These are phyloP conservation scores for Aspergillus wentii DNA, from an alignment of 495 filamentous ascomycete species.

Conservation along the genomic window DNA sequence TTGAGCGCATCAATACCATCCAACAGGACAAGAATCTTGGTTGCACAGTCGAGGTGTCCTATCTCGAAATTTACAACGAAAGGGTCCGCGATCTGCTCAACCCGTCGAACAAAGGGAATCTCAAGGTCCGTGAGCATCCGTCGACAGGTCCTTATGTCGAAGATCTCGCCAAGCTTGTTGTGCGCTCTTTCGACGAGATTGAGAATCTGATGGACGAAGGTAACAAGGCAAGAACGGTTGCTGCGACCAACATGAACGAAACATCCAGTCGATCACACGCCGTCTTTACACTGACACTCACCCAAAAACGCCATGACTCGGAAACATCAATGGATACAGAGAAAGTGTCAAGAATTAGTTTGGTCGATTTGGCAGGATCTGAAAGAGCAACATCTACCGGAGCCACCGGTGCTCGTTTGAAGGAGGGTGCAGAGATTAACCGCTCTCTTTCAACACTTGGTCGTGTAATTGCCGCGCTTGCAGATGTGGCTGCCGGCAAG, in stretches of 20 bases:
- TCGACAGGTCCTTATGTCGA: conserved; percentile 97
- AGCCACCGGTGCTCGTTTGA: conserved; percentile 90
- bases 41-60: conserved; percentile 96
- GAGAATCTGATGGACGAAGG: conserved; percentile 99
- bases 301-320: conserved; percentile 86
- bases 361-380: conserved; percentile 97
- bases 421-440: conserved; percentile 99
- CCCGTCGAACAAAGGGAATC: conserved; percentile 91
- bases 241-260: conserved; percentile 99
- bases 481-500: conserved; percentile 83
- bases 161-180: conserved; percentile 94
- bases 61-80: conserved; percentile 99
- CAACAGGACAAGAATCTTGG: conserved; percentile 74
- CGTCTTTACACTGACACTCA: conserved; percentile 94
- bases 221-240: conserved; percentile 96
- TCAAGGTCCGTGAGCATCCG: conserved; percentile 96
- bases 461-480: conserved; percentile 95
- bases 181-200: conserved; percentile 93
- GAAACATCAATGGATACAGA: conserved; percentile 96
- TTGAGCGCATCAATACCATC: conserved; percentile 71
- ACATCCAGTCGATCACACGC: conserved; percentile 97
- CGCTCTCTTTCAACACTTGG: conserved; percentile 93
- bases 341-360: conserved; percentile 94
- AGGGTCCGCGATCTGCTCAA: conserved; percentile 94
- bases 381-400: conserved; percentile 95